These are phyloP conservation scores for Phytophthora kernoviae DNA, from an alignment of 352 stramenopile species.

Conservation along the genomic window DNA sequence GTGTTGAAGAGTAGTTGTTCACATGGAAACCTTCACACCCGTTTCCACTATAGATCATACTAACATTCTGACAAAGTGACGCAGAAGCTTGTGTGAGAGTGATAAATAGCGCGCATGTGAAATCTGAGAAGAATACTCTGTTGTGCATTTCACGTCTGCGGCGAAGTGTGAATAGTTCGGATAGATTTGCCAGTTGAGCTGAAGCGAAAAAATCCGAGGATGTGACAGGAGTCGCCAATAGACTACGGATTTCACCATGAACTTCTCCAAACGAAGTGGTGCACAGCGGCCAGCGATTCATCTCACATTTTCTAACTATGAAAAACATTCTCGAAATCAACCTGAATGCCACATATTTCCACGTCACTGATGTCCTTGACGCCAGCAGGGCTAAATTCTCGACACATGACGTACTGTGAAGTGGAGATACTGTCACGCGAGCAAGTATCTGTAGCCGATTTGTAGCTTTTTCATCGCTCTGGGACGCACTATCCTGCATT, in stretches of 20 bases:
- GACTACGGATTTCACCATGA: neutral
- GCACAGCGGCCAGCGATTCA: neutral
- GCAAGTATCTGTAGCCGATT: neutral
- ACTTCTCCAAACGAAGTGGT: neutral
- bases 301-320: neutral
- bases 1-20: conserved; percentile 36
- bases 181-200: conserved; percentile 27
- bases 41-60: neutral
- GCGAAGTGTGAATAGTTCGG: conserved; percentile 39
- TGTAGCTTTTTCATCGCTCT: neutral
- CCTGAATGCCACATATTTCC: conserved; percentile 38
- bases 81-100: conserved; percentile 20
- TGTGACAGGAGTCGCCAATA: conserved; percentile 2
- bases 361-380: conserved; percentile 13
- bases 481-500: neutral
- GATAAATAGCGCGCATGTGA: conserved; percentile 35
- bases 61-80: neutral
- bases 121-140: conserved; percentile 39
- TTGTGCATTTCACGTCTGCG: conserved; percentile 34
- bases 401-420: conserved; percentile 35
- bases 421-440: neutral
- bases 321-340: conserved; percentile 31
- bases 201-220: conserved; percentile 5
- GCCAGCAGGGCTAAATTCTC: conserved; percentile 33
- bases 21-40: conserved; percentile 11